phyloP scores from a whole-genome alignment of 2,329 filamentous ascomycete species.

The Alternaria brassicicola region DNA sequence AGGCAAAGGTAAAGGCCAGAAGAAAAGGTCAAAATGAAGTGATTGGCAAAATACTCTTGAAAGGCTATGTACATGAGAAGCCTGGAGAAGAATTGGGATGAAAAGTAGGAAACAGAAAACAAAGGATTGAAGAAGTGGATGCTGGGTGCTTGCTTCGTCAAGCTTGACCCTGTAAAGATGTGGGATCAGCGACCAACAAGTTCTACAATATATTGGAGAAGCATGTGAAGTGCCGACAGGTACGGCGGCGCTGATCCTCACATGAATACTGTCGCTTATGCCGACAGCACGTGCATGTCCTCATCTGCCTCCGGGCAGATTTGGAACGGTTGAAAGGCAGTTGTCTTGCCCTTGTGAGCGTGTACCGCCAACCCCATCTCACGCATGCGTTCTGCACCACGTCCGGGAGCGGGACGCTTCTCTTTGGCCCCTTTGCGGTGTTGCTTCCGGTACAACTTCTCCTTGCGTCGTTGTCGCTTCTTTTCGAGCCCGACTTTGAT shows the following conservation, averaged over 20 bases:
- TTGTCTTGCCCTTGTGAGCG: conserved; percentile 64
- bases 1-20: background rate
- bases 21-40: background rate
- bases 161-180: conserved; percentile 13
- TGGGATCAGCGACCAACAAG: conserved; percentile 51
- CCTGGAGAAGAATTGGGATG: conserved; percentile 13
- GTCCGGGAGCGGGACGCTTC: conserved; percentile 71
- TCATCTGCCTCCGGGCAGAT: conserved; percentile 35
- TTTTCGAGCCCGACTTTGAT: conserved; percentile 90
- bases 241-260: conserved; percentile 49
- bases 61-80: conserved; percentile 32
- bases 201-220: conserved; percentile 6
- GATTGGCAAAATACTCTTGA: background rate
- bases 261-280: conserved; percentile 32
- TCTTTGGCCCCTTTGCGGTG: conserved; percentile 80
- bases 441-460: conserved; percentile 90
- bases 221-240: conserved; percentile 43
- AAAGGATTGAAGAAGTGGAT: conserved; percentile 10
- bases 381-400: conserved; percentile 91
- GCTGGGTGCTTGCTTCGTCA: conserved; percentile 9
- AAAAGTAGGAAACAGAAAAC: conserved; percentile 10
- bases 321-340: conserved; percentile 34
- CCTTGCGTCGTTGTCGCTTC: conserved; percentile 89
- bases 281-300: conserved; percentile 55
- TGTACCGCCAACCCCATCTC: conserved; percentile 87